Conservation (phyloP, 176 grass and related monocot genomes). For the Otatea glauca region DNA sequence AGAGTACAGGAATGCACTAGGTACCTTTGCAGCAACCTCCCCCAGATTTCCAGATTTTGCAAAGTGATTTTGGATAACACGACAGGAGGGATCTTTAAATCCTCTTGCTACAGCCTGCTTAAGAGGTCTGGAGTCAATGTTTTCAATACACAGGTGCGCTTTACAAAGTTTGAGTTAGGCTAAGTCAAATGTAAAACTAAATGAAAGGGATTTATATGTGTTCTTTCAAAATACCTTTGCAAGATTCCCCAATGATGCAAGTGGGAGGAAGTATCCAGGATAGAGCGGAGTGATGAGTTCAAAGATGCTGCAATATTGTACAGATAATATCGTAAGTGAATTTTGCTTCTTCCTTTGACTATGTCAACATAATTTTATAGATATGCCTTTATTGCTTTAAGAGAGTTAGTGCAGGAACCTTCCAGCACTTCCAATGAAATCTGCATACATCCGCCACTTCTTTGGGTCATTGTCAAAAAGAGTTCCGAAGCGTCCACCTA, state of each 20-base stretch:
- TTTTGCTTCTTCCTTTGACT: conserved; percentile 29
- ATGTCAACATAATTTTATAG: neutral
- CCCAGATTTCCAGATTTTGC: conserved; percentile 81
- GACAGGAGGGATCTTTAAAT: conserved; percentile 84
- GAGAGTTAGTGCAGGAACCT: conserved; percentile 55
- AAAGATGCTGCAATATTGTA: conserved; percentile 74
- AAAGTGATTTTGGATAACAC: conserved; percentile 97
- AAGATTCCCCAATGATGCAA: conserved; percentile 93
- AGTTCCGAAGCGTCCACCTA: conserved; percentile 85
- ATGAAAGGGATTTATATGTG: conserved; percentile 1
- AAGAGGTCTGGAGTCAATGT: conserved; percentile 40
- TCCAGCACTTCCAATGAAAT: conserved; percentile 94
- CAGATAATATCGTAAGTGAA: conserved; percentile 9
- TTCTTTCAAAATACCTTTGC: conserved; percentile 71
- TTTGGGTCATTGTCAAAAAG: conserved; percentile 98
- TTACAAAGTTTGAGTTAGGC: neutral
- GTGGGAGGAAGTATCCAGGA: conserved; percentile 91
- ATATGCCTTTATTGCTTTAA: conserved; percentile 16
- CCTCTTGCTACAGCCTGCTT: conserved; percentile 90
- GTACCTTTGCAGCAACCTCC: conserved; percentile 96
- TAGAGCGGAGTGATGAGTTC: conserved; percentile 78
- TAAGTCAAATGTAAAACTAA: conserved; percentile 29
- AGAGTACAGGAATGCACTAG: neutral
- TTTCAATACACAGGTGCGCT: conserved; percentile 21
- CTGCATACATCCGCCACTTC: conserved; percentile 98